Conservation (phyloP, 306 rosid genomes). For the Hippophae rhamnoides region DNA sequence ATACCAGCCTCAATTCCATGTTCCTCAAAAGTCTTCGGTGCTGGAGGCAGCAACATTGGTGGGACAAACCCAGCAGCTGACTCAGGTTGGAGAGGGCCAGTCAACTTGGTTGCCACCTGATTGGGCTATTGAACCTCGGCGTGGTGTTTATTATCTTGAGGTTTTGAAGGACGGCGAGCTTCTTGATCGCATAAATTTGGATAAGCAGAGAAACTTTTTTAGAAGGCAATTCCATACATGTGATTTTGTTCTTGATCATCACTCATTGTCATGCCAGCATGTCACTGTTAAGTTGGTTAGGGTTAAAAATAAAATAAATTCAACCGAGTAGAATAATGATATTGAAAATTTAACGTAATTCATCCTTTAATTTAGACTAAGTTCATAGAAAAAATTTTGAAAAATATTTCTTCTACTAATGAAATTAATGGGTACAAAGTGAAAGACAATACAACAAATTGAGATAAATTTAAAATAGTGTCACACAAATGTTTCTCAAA, state of each 20-base stretch:
- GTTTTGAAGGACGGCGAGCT: slow-evolving; percentile 84
- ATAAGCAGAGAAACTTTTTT: slow-evolving; percentile 54
- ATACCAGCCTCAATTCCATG: slow-evolving; percentile 21
- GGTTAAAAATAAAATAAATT: too few relatives aligned
- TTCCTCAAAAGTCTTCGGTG: slow-evolving; percentile 30
- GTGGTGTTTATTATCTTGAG: slow-evolving; percentile 74
- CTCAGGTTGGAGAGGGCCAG: slow-evolving; percentile 83
- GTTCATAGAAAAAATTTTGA: too few relatives aligned
- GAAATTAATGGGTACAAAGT: too few relatives aligned
- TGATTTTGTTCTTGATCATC: slow-evolving; percentile 91
- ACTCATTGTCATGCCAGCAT: slow-evolving; percentile 94
- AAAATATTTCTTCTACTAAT: too few relatives aligned
- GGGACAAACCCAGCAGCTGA: slow-evolving; percentile 51
- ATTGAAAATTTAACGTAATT: too few relatives aligned
- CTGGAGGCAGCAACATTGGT: slow-evolving; percentile 59
- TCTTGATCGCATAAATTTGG: slow-evolving; percentile 61
- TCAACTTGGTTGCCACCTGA: slow-evolving; percentile 94
- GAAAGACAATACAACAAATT: too few relatives aligned
- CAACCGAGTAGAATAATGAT: too few relatives aligned
- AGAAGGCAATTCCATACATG: slow-evolving; percentile 87
- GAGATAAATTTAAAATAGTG: too few relatives aligned
- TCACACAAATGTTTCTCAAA: too few relatives aligned
- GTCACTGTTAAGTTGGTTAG: too few relatives aligned
- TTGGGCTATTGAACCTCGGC: slow-evolving; percentile 91
- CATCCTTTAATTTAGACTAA: too few relatives aligned